Evolutionary conservation across 495 filamentous ascomycete species (phyloP).

Genomic region (Tuber aestivum): DNA sequence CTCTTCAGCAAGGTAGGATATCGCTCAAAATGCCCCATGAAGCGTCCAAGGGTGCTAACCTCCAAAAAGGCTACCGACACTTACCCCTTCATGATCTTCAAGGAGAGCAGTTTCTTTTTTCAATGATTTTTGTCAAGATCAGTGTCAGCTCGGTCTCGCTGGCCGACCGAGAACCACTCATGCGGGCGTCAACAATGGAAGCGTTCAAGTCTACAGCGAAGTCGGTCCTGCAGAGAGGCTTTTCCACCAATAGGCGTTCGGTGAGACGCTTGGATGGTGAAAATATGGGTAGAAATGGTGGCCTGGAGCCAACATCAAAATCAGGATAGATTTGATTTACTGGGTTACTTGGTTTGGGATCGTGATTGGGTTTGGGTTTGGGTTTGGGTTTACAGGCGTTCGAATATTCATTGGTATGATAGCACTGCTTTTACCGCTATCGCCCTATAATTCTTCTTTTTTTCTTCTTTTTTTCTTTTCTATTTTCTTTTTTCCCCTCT

Average conservation of each 20-base stretch:
- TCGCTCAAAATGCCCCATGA: neutral
- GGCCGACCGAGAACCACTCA: slow-evolving; percentile 49
- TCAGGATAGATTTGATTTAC: neutral
- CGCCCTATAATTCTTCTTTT: neutral
- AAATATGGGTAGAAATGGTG: neutral
- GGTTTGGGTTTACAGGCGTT: slow-evolving; percentile 2
- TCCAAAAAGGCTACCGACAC: slow-evolving; percentile 67
- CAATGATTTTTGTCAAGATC: slow-evolving; percentile 87
- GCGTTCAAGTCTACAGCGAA: slow-evolving; percentile 34
- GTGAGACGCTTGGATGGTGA: slow-evolving; percentile 13
- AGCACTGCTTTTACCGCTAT: neutral
- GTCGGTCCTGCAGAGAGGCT: slow-evolving; percentile 37
- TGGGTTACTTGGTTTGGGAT: neutral
- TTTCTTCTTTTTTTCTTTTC: neutral
- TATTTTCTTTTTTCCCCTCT: neutral
- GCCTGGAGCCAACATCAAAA: neutral
- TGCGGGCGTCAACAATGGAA: slow-evolving; percentile 32
- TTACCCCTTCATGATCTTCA: slow-evolving; percentile 84
- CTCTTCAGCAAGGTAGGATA: slow-evolving; percentile 62
- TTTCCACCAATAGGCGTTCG: slow-evolving; percentile 34
- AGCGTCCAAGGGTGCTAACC: neutral
- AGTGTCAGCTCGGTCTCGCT: slow-evolving; percentile 56
- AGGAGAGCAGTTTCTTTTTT: slow-evolving; percentile 87
- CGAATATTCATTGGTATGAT: neutral
- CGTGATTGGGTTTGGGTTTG: too few species aligned